These are phyloP conservation scores for Verticillium zaregamsianum DNA, from an alignment of 2,329 filamentous ascomycete species.

Conservation along the genomic window DNA sequence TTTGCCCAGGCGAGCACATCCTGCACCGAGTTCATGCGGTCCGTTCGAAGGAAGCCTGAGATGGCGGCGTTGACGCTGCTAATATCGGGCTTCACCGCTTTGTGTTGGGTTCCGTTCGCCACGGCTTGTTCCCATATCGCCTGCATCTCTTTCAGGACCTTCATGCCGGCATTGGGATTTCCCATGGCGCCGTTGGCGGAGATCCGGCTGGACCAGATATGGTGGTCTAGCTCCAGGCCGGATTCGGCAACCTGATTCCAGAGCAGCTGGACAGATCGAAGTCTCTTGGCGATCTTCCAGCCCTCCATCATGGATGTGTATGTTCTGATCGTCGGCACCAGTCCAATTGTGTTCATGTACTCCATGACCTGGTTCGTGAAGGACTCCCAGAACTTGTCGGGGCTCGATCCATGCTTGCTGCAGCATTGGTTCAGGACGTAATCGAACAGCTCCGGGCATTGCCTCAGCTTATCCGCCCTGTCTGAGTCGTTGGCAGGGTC, in stretches of 20 bases:
- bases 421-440: slow-evolving; percentile 37
- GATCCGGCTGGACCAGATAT: slow-evolving; percentile 69
- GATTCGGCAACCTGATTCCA: slow-evolving; percentile 61
- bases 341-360: slow-evolving; percentile 40
- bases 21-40: slow-evolving; percentile 43
- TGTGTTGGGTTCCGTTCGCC: slow-evolving; percentile 17
- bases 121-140: slow-evolving; percentile 48
- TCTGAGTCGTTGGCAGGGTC: slow-evolving; percentile 17
- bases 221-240: slow-evolving; percentile 55
- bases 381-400: slow-evolving; percentile 1
- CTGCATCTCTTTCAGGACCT: slow-evolving; percentile 63
- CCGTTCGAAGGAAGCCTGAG: slow-evolving; percentile 51
- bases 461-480: slow-evolving; percentile 23
- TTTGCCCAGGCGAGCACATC: slow-evolving; percentile 57
- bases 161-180: slow-evolving; percentile 51
- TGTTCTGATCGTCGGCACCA: slow-evolving; percentile 58
- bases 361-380: slow-evolving; percentile 25
- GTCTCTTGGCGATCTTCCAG: slow-evolving; percentile 57
- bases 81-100: slow-evolving; percentile 54
- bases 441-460: slow-evolving; percentile 30
- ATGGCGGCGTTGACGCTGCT: slow-evolving; percentile 68
- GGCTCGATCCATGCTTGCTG: slow-evolving; percentile 6
- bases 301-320: slow-evolving; percentile 74
- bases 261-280: slow-evolving; percentile 56
- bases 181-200: slow-evolving; percentile 58